Base-by-base conservation (phyloP, 2,329 filamentous ascomycete species). In the Aspergillus felis region DNA sequence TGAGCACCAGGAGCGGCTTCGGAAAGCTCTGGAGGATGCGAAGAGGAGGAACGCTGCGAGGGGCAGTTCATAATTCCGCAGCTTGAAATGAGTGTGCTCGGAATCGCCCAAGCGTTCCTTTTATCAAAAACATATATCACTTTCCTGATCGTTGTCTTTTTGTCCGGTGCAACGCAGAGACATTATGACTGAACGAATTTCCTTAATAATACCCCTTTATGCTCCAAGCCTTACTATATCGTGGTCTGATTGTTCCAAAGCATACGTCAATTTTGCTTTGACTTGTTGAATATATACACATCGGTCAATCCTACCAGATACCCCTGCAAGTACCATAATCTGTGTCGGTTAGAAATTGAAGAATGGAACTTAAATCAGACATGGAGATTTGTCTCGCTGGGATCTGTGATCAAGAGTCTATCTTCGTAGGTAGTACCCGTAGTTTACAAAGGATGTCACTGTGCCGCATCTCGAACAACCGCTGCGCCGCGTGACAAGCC, bases 11-110 rank as follows among this genome's bases (percentile, higher is more conserved):
- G 71, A 76, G 57, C 74, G 81, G 61, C 66, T 83, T 51, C 77
- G 76, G 49, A 77, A 71, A 61, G 81, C 81, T 32, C 66, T 84
- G 54, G 80, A 83, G 59, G 77, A 79, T 56, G 82, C 82, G 8
- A 84, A 83, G 71, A 77, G 73, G 69, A 75, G 82, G 60, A 84
- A 84, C 69, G 79, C 75, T 5, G 71, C 69, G 32, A 71, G 68
- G 42, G 58, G 54, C 48, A 64, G 62, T 47, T 56, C 61, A 53
- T 63, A 49, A 57, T 57, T 27, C 28, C 0, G 4, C 20, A 17
- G n/a, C 22, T 27, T 22, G 22, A 8, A 6, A 22, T 3, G 8
- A 44, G 8, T 9, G n/a, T 44, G 41, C 17, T 24, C 22, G 24
- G 24, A 10, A 47, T 27, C 20, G 12, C 12, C n/a, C 22, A 10